Base-by-base conservation (phyloP, 2,329 filamentous ascomycete species). In the Sporothrix globosa region DNA sequence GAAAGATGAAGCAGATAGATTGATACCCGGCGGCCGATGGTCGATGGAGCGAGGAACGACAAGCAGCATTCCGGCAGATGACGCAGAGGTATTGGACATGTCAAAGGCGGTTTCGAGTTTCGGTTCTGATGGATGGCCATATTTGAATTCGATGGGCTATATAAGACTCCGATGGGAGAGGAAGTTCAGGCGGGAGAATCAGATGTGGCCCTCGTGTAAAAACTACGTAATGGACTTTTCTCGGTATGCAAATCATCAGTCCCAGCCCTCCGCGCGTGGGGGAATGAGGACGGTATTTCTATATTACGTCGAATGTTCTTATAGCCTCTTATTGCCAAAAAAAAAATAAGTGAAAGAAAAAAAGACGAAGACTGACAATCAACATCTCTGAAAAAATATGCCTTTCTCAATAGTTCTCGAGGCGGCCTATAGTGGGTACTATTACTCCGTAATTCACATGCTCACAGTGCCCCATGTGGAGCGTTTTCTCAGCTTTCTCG, bases 1-100 rank as follows among this genome's bases (percentile, higher is more conserved):
- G 34, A 60, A 24, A 19, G 56, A 21, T 21, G 56, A 60, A 60
- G 54, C 54, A 60, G 30, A 60, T 60, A 60, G 54, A 60, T 60
- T 58, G 30, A n/a, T 21, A 11, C 17, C 3, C 17, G 4, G 7
- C 21, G 50, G 30, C 4, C 19, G 6, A 34, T 39, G 34, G 19
- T 44, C 34, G 34, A 44, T 44, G 7, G 34, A 34, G 34, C 30
- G 30, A 34, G 30, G 34, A 41, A 44, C 56, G 4, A 44, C 21
- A n/a, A 7, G 34, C 34, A 4, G 30, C 34, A 41, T 14, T 60
- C 39, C n/a, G 34, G 19, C 19, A 60, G 19, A 44, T 60, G 19
- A 30, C 39, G 19, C 56, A 60, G 56, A 41, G 19, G 7, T n/a
- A 13, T 60, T 9, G 19, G 56, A 14, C 11, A 44, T 60, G 27